Evolutionary conservation across 192 early-diverging fungal species (phyloP).

Genomic region (Ramicandelaber brevisporus): DNA sequence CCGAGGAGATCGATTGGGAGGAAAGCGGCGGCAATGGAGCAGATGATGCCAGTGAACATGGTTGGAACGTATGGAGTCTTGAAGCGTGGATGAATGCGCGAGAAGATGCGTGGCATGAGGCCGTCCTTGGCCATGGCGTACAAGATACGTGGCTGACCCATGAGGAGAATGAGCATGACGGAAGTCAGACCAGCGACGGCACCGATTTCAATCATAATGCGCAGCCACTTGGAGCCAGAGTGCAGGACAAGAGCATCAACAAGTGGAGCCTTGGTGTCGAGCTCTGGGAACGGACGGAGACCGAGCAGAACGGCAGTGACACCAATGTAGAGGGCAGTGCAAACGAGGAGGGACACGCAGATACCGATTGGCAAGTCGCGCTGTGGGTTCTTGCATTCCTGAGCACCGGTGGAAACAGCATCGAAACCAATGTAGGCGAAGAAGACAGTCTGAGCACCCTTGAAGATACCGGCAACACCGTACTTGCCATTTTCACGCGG

Average conservation of each 20-base stretch:
- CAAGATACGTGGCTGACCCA: slow-evolving; percentile 74
- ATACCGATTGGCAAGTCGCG: slow-evolving; percentile 69
- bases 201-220: slow-evolving; percentile 44
- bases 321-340: slow-evolving; percentile 53
- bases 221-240: slow-evolving; percentile 33
- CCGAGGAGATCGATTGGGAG: slow-evolving; percentile 62
- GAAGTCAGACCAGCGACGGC: slow-evolving; percentile 53
- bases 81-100: slow-evolving; percentile 39
- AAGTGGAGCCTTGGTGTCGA: slow-evolving; percentile 24
- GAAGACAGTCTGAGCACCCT: slow-evolving; percentile 49
- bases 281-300: slow-evolving; percentile 24
- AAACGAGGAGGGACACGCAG: slow-evolving; percentile 43
- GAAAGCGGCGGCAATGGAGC: slow-evolving; percentile 35
- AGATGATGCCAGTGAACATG: slow-evolving; percentile 29
- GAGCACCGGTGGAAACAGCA: slow-evolving; percentile 59
- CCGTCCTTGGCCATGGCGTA: slow-evolving; percentile 73
- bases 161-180: slow-evolving; percentile 44
- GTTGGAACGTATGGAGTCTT: slow-evolving; percentile 56
- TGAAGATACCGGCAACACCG: slow-evolving; percentile 42
- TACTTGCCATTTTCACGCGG: slow-evolving; percentile 24
- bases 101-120: slow-evolving; percentile 43
- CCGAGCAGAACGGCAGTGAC: slow-evolving; percentile 46
- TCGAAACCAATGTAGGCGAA: slow-evolving; percentile 75
- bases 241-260: slow-evolving; percentile 13
- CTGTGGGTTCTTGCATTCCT: slow-evolving; percentile 56